Conservation (phyloP, 2,329 filamentous ascomycete genomes). For the Penicillium olsonii region DNA sequence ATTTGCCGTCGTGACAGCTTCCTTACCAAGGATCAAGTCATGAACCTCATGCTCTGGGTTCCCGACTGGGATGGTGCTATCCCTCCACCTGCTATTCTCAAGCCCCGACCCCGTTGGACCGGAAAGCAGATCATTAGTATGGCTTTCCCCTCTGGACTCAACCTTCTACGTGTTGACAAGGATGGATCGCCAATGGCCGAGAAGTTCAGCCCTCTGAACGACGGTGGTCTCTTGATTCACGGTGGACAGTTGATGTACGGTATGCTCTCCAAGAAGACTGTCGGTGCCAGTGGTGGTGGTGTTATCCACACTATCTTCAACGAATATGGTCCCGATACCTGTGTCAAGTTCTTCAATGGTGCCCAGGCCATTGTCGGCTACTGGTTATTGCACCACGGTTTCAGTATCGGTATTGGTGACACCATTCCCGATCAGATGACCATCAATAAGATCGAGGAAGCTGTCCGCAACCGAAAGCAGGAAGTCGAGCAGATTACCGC, state of each 20-base stretch:
- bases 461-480: constrained; percentile 78
- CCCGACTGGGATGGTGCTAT: constrained; percentile 96
- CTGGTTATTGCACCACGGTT: constrained; percentile 94
- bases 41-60: constrained; percentile 97
- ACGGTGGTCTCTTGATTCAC: constrained; percentile 79
- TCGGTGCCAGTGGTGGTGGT: constrained; percentile 86
- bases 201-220: constrained; percentile 64
- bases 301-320: constrained; percentile 97
- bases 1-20: constrained; percentile 91
- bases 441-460: constrained; percentile 78
- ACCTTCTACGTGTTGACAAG: constrained; percentile 66
- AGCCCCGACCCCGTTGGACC: constrained; percentile 91
- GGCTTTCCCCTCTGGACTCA: constrained; percentile 85
- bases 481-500: constrained; percentile 75
- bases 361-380: constrained; percentile 94
- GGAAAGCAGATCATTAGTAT: constrained; percentile 97
- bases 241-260: constrained; percentile 89
- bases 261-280: constrained; percentile 87
- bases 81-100: constrained; percentile 88
- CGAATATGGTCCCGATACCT: constrained; percentile 80
- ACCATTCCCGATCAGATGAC: constrained; percentile 88
- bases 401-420: constrained; percentile 98
- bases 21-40: constrained; percentile 84
- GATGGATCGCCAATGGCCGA: constrained; percentile 58
- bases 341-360: constrained; percentile 94